Evolutionary conservation across 768 basidiomycete genomes (phyloP), one percentile per base, ranked within the genome.

Genomic region (Coprinellus micaceus): DNA sequence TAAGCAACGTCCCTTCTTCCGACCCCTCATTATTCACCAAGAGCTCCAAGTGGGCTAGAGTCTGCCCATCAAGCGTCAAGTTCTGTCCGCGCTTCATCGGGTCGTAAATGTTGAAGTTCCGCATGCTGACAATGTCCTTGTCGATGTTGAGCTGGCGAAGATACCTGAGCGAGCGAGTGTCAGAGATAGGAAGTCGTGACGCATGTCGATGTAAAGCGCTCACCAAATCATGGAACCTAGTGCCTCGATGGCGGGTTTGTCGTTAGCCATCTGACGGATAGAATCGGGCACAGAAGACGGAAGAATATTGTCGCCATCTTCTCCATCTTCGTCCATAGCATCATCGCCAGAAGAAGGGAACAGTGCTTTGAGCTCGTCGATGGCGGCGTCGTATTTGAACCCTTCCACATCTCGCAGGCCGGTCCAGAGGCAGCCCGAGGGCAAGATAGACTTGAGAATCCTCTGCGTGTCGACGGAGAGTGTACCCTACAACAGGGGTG

Each of bases 91-190:
- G 80, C 67, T 89, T 87, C 83, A 98, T 93, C 0, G 97, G 97
- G 69, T 98, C 94, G 66, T 96, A 97, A 37, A 97, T 79, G 63
- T 98, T 95, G 80, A 99, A 99, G 67, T 98, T 98, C 74, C 85
- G 89, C 88, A 97, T 94, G 53, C 86, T 91, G 64, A 99, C 70
- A 54, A 99, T 85, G 60, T 98, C 95, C 66, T 92, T 90, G 74
- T 95, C 96, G 60, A 98, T 93, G 66, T 98, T 98, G 39, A 99
- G 80, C 58, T 92, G 91, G 36, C 89, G 85, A 13, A 98, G 82
- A 67, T 94, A 94, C 84, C 88, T 36, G 22, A 52, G 22, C 11
- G 47, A 51, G 47, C 37, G 26, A 24, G 28, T 10, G 19, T 13
- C 47, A 29, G 6, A 1, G 46, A 56, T 33, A 71, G 65, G 67